Conservation (phyloP, 2,329 filamentous ascomycete species). For the Pseudogymnoascus sp. region DNA sequence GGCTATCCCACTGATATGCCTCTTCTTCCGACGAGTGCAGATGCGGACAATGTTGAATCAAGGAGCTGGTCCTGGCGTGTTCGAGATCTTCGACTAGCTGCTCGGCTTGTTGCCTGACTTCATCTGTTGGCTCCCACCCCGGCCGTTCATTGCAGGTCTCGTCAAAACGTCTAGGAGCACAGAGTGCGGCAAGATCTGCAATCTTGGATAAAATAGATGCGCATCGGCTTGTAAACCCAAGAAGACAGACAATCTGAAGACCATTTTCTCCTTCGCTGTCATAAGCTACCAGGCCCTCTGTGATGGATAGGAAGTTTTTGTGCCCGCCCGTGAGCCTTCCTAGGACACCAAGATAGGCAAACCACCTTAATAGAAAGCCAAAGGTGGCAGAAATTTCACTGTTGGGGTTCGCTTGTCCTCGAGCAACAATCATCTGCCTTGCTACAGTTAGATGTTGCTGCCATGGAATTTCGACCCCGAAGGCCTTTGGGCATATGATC, state of each 20-base stretch:
- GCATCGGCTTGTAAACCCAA: slow-evolving; percentile 67
- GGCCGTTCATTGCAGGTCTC: slow-evolving; percentile 38
- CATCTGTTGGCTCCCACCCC: slow-evolving; percentile 49
- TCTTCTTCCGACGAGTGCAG: slow-evolving; percentile 39
- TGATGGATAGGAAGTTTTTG: slow-evolving; percentile 23
- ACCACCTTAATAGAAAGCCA: slow-evolving; percentile 67
- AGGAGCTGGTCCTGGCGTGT: slow-evolving; percentile 39
- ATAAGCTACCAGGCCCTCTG: slow-evolving; percentile 33
- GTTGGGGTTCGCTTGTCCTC: slow-evolving; percentile 39
- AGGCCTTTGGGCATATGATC: slow-evolving; percentile 73
- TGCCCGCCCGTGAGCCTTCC: slow-evolving; percentile 58
- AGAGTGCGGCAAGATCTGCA: slow-evolving; percentile 59
- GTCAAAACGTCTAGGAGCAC: slow-evolving; percentile 57
- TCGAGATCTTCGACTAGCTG: slow-evolving; percentile 53
- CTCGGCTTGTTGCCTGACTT: slow-evolving; percentile 47
- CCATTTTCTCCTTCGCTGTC: slow-evolving; percentile 48
- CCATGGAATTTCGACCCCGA: slow-evolving; percentile 74
- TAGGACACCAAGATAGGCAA: slow-evolving; percentile 74
- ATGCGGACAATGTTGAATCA: slow-evolving; percentile 34
- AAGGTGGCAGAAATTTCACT: slow-evolving; percentile 50
- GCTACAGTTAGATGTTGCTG: slow-evolving; percentile 70
- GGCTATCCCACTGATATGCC: slow-evolving; percentile 48
- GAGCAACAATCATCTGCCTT: slow-evolving; percentile 62
- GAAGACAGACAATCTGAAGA: slow-evolving; percentile 68
- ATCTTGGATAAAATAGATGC: slow-evolving; percentile 63